A percentile compares a stretch with the other conserved stretches of the same genome.
Evolutionary conservation across 2,329 filamentous ascomycete genomes (phyloP).

Genomic region (Talaromyces sp.): DNA sequence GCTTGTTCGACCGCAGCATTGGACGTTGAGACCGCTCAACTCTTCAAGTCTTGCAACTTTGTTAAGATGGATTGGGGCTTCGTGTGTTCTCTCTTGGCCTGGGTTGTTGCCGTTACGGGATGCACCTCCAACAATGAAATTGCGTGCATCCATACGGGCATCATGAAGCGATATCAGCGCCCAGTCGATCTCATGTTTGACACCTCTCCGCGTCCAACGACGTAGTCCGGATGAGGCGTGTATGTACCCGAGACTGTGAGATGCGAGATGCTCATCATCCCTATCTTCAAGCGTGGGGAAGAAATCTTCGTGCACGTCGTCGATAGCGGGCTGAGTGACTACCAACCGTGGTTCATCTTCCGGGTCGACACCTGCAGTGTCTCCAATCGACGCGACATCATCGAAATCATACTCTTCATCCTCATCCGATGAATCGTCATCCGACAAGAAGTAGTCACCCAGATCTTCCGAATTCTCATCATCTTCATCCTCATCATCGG

Average conservation of each 20-base stretch:
- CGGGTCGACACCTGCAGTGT: conserved; percentile 71
- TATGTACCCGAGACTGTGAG: conserved; percentile 73
- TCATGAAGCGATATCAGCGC: conserved; percentile 77
- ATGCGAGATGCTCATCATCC: conserved; percentile 74
- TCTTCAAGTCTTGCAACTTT: conserved; percentile 48
- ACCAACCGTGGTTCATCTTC: conserved; percentile 72
- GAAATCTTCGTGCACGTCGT: conserved; percentile 78
- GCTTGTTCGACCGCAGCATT: conserved; percentile 82
- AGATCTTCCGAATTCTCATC: conserved; percentile 26
- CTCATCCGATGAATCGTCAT: conserved; percentile 47
- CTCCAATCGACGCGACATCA: conserved; percentile 57
- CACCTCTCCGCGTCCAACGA: conserved; percentile 63
- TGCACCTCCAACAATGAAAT: conserved; percentile 50
- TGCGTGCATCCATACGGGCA: conserved; percentile 65
- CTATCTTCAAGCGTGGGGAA: conserved; percentile 73
- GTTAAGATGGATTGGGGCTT: conserved; percentile 48
- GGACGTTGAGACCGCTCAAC: conserved; percentile 72
- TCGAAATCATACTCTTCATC: conserved; percentile 47
- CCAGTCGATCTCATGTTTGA: conserved; percentile 93
- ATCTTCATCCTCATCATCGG: conserved; percentile 45
- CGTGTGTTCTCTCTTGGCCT: conserved; percentile 41
- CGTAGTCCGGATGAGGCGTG: conserved; percentile 88
- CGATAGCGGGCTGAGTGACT: conserved; percentile 86
- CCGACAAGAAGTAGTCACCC: conserved; percentile 41
- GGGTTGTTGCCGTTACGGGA: background rate